Conservation (phyloP, 2,329 filamentous ascomycete species). For the Arthrobotrys iridis region DNA sequence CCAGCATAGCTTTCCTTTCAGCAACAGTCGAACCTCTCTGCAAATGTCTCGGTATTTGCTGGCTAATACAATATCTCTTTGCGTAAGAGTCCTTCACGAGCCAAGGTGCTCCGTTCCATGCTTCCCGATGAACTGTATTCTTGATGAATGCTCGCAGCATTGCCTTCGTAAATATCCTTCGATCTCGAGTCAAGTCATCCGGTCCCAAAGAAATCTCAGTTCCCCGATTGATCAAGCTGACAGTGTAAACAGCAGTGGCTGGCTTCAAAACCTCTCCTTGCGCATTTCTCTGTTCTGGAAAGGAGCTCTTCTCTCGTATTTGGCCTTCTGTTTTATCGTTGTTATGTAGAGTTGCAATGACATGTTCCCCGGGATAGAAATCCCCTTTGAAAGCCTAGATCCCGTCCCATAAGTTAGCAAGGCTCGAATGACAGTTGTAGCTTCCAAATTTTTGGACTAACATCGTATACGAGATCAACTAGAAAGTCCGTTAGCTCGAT, state of each 20-base stretch:
- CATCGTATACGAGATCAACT: conserved; percentile 74
- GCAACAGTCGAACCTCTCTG: conserved; percentile 81
- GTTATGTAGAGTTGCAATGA: conserved; percentile 75
- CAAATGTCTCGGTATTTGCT: conserved; percentile 82
- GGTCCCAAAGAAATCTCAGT: conserved; percentile 71
- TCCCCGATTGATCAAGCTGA: conserved; percentile 75
- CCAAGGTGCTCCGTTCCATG: conserved; percentile 97
- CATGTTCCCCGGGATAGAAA: conserved; percentile 88
- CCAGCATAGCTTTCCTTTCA: conserved; percentile 77
- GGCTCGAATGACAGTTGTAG: neutral
- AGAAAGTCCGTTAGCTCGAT: conserved; percentile 59
- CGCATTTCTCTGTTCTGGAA: conserved; percentile 67
- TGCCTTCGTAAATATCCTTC: conserved; percentile 92
- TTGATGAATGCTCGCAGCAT: conserved; percentile 94
- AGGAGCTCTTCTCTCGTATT: conserved; percentile 85
- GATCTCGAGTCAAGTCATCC: conserved; percentile 79
- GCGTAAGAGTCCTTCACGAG: conserved; percentile 88
- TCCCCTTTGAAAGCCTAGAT: conserved; percentile 77
- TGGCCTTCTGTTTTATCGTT: conserved; percentile 77
- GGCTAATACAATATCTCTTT: conserved; percentile 83
- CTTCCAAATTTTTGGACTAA: conserved; percentile 23
- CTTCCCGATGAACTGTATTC: conserved; percentile 88
- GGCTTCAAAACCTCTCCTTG: conserved; percentile 64
- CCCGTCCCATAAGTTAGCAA: neutral
- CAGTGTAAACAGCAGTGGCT: conserved; percentile 81